Evolutionary conservation across 2,329 filamentous ascomycete species (phyloP).

Genomic region (Laburnicola sp.): DNA sequence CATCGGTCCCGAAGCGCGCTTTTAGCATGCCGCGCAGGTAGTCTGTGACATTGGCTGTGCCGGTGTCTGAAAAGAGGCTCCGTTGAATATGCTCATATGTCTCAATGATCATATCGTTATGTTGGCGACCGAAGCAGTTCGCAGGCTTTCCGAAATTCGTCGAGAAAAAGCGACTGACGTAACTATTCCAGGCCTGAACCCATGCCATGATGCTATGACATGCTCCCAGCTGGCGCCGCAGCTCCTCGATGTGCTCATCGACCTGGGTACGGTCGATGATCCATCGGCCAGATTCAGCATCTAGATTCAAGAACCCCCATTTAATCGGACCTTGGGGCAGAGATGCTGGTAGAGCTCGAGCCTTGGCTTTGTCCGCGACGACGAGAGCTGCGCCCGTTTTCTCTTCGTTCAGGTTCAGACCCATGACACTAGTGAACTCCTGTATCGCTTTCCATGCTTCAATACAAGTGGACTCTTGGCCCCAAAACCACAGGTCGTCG

Average conservation of each 20-base stretch:
- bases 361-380: slow-evolving; percentile 28
- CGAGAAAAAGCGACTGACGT: slow-evolving; percentile 60
- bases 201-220: slow-evolving; percentile 61
- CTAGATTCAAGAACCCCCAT: slow-evolving; percentile 64
- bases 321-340: slow-evolving; percentile 59
- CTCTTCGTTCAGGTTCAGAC: slow-evolving; percentile 60
- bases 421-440: slow-evolving; percentile 59
- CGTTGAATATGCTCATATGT: slow-evolving; percentile 58
- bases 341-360: slow-evolving; percentile 20
- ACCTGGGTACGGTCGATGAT: slow-evolving; percentile 63
- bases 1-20: slow-evolving; percentile 41
- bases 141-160: slow-evolving; percentile 62
- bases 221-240: slow-evolving; percentile 60
- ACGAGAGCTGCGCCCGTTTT: slow-evolving; percentile 60
- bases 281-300: slow-evolving; percentile 57
- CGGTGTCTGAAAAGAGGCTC: slow-evolving; percentile 51
- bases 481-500: slow-evolving; percentile 71
- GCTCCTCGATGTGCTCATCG: slow-evolving; percentile 61
- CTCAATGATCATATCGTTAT: slow-evolving; percentile 59
- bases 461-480: slow-evolving; percentile 56
- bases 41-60: slow-evolving; percentile 52
- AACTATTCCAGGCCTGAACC: slow-evolving; percentile 64
- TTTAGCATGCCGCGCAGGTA: slow-evolving; percentile 52
- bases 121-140: slow-evolving; percentile 57
- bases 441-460: slow-evolving; percentile 63